phyloP scores from a whole-genome alignment of 345 rosid genomes.

The Capsella bursapastoris region DNA sequence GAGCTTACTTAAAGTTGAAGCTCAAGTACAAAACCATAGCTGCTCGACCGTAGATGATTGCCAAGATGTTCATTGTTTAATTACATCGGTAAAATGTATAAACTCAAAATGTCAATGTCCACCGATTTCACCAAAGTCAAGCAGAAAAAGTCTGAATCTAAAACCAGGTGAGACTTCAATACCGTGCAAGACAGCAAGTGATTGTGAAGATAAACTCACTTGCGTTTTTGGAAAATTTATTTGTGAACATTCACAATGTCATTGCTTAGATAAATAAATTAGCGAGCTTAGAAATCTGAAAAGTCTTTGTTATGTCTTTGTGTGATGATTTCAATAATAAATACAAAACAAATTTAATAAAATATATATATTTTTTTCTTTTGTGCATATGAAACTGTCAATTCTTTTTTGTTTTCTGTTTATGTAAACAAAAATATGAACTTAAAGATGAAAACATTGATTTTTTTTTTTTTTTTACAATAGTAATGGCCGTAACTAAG shows the following conservation, averaged over 20 bases:
- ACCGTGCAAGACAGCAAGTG: conserved; percentile 24
- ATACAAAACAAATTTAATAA: not conserved
- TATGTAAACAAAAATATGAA: not conserved
- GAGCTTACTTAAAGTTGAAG: conserved; percentile 18
- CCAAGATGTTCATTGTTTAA: conserved; percentile 7
- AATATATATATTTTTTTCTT: not conserved
- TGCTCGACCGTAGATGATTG: conserved; percentile 29
- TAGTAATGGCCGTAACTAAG: not conserved
- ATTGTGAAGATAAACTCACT: conserved; percentile 32
- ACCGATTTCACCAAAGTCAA: not conserved
- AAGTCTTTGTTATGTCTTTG: not conserved
- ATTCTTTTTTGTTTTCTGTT: not conserved
- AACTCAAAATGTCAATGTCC: conserved; percentile 3
- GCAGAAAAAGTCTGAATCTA: conserved; percentile 15
- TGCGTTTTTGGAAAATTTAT: conserved; percentile 25
- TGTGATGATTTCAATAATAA: not conserved
- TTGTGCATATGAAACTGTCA: not conserved
- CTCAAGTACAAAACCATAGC: not conserved
- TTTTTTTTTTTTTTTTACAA: not conserved
- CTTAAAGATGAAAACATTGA: not conserved
- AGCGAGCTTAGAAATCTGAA: not conserved
- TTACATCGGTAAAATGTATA: not conserved
- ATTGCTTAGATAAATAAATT: conserved; percentile 4
- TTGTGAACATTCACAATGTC: conserved; percentile 29
- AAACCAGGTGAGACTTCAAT: conserved; percentile 24